Conservation (phyloP, 176 grass and related monocot genomes). For the Eragrostis nindensis region DNA sequence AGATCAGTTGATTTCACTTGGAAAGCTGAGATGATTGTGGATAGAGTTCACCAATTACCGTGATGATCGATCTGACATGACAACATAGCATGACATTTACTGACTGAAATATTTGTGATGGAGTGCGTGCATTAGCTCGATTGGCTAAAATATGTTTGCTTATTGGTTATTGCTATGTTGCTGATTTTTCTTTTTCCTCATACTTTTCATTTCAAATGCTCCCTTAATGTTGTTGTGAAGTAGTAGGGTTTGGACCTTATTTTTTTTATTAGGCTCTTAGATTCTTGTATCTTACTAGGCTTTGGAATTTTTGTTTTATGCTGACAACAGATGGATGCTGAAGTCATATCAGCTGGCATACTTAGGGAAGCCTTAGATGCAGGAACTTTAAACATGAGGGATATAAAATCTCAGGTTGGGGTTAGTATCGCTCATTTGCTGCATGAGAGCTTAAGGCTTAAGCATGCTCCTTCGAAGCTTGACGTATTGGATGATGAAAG, state of each 20-base stretch:
- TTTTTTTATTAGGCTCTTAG: background rate
- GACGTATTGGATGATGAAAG: conserved; percentile 81
- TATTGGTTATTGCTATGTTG: background rate
- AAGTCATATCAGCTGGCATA: conserved; percentile 93
- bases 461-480: conserved; percentile 69
- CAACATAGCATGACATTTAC: background rate
- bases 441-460: conserved; percentile 83
- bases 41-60: background rate
- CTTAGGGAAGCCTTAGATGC: conserved; percentile 80
- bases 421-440: conserved; percentile 63
- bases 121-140: background rate
- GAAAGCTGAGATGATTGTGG: background rate
- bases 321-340: conserved; percentile 83
- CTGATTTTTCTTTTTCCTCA: conserved; percentile 4
- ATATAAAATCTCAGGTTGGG: conserved; percentile 75
- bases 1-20: background rate
- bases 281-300: background rate
- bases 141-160: background rate
- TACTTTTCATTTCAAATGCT: background rate
- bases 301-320: conserved; percentile 25
- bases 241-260: too few species aligned
- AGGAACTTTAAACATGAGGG: conserved; percentile 69
- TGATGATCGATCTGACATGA: background rate
- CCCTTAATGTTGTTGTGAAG: background rate
- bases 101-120: background rate